A percentile compares a stretch with the other conserved stretches of the same genome.
phyloP scores from a whole-genome alignment of 176 grass and related monocot genomes.

The Dendrocalamus sinicus region DNA sequence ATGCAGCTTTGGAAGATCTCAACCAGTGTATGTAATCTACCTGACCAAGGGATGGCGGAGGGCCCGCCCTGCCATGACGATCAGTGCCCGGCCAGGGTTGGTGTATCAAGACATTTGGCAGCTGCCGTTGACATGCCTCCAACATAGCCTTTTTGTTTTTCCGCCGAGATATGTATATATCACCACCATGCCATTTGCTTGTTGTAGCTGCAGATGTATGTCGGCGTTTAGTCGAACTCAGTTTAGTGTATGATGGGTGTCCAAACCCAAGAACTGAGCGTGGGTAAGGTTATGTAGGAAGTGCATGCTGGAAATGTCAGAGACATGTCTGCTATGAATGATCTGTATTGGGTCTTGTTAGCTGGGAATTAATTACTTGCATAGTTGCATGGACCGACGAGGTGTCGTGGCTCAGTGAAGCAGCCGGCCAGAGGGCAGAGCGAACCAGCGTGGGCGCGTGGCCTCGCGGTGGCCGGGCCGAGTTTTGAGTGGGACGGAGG shows the following conservation, averaged over 20 bases:
- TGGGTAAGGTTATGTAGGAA: not conserved
- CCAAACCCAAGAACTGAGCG: not conserved
- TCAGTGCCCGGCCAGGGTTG: not conserved
- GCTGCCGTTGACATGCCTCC: not conserved
- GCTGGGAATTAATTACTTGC: not conserved
- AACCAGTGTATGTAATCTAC: not conserved
- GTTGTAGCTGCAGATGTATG: conserved; percentile 24
- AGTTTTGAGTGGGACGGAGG: too few relatives aligned
- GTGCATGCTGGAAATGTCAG: not conserved
- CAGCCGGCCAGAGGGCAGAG: too few relatives aligned
- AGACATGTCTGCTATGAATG: not conserved
- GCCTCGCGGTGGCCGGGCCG: too few relatives aligned
- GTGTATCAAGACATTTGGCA: not conserved
- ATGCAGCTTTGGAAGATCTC: not conserved
- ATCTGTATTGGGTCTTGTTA: too few relatives aligned
- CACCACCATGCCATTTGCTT: not conserved
- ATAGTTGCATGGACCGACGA: not conserved
- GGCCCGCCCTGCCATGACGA: not conserved
- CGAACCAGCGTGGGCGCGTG: too few relatives aligned
- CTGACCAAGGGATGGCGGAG: not conserved
- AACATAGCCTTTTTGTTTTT: not conserved
- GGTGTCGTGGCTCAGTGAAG: too few relatives aligned
- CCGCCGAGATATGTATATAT: conserved; percentile 35
- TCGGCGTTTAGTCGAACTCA: not conserved
- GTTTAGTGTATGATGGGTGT: not conserved